phyloP scores from a whole-genome alignment of 345 rosid species.

The Zanthoxylum bungeanum region DNA sequence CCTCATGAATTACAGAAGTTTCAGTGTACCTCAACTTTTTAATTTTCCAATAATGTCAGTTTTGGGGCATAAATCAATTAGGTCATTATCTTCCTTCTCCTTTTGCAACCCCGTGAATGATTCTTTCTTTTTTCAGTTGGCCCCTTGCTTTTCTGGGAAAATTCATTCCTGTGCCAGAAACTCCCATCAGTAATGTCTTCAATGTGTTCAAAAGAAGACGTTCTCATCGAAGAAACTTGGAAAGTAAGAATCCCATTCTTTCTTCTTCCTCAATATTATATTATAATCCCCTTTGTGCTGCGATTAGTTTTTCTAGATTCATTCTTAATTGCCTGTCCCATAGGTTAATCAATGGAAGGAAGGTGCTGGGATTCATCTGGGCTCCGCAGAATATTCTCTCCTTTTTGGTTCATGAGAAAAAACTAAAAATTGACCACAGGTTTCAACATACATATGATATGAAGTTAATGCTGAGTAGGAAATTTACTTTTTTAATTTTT shows the following conservation, averaged over 20 bases:
- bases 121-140: conserved; percentile 48
- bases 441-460: neutral
- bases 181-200: conserved; percentile 40
- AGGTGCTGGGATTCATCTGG: neutral
- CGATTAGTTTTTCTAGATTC: neutral
- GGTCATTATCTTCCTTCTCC: neutral
- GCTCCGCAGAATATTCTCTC: neutral
- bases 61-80: neutral
- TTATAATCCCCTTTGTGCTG: neutral
- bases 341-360: neutral
- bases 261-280: neutral
- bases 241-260: conserved; percentile 14
- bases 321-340: neutral
- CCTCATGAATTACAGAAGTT: neutral
- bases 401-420: neutral
- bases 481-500: too few relatives aligned
- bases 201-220: conserved; percentile 17
- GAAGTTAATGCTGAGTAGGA: too few relatives aligned
- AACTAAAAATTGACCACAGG: neutral
- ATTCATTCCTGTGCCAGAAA: conserved; percentile 66
- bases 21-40: neutral
- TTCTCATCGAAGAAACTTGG: neutral
- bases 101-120: neutral
- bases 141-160: conserved; percentile 81
- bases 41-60: too few relatives aligned